Base-by-base conservation (phyloP, 192 early-diverging fungal genomes). In the Globomyces pollinis-pini region DNA sequence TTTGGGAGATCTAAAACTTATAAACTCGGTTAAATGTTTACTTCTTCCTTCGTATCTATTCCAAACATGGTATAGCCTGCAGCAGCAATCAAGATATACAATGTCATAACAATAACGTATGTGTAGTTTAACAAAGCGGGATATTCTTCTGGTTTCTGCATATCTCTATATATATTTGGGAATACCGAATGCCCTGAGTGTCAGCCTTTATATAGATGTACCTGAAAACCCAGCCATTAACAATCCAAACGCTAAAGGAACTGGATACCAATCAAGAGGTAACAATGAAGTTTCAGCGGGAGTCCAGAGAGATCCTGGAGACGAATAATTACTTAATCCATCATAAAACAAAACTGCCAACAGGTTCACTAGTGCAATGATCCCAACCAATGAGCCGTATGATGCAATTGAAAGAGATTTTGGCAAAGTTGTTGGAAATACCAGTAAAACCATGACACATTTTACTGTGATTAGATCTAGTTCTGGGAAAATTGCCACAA, bases 1-100 rank as follows among this genome's bases (percentile, higher is more conserved):
- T 87, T 71, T 81, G 74, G 1, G 84, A 87, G 47, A 88, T 79
- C 78, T 85, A 62, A 21, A 36, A n/a, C n/a, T n/a, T n/a, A n/a
- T n/a, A n/a, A n/a, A n/a, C n/a, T 55, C 16, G 35, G 11, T 39
- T 34, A 34, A 28, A 54, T 34, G 35, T 31, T 60, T 69, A 83
- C 76, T 75, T 84, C 83, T 49, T 74, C 74, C 57, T 76, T 63
- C 8, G 70, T 80, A 1, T 55, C 67, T 30, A 67, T 56, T 0
- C 86, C 86, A 81, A 88, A 88, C 86, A 87, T 88, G 9, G 67
- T 6, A 62, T 88, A 88, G 13, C 86, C 86, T 38, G 66, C 55
- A 7, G 63, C 50, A 1, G 73, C 78, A 45, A 88, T 67, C 4
- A 62, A 41, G 12, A 76, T 16, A 56, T 88, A 88, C 1, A 85